Conservation (phyloP, 1,284 basidiomycete genomes). For the Abortiporus biennis region DNA sequence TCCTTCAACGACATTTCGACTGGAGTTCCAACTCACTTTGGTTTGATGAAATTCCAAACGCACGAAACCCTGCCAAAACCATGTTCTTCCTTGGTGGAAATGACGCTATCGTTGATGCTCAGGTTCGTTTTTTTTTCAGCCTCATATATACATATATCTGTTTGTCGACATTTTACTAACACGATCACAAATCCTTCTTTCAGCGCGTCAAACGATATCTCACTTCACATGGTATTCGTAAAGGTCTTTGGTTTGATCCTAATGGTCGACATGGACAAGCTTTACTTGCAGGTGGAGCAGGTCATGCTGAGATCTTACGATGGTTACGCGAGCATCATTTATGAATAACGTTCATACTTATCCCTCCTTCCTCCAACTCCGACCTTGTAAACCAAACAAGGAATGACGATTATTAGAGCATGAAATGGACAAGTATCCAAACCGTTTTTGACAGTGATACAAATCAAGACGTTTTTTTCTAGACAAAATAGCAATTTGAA, state of each 20-base stretch:
- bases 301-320: constrained; percentile 54
- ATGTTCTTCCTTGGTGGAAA: constrained; percentile 75
- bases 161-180: constrained; percentile 1
- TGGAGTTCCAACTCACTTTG: constrained; percentile 88
- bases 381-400: too few relatives aligned
- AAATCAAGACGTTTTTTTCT: too few relatives aligned
- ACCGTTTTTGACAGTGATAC: too few relatives aligned
- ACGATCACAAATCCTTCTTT: not conserved
- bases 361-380: too few relatives aligned
- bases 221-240: constrained; percentile 65
- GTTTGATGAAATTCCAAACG: constrained; percentile 83
- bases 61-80: constrained; percentile 50
- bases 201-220: constrained; percentile 74
- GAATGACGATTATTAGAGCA: too few relatives aligned
- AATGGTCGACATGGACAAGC: constrained; percentile 70
- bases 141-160: constrained; percentile 3
- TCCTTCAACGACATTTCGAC: constrained; percentile 78
- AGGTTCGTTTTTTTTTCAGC: constrained; percentile 34
- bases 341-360: too few relatives aligned
- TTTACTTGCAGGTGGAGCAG: constrained; percentile 47
- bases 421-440: too few relatives aligned
- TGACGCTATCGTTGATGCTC: constrained; percentile 74
- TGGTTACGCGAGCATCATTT: constrained; percentile 47
- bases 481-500: too few relatives aligned
- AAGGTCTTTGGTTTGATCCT: constrained; percentile 68